These are phyloP conservation scores for Thielaviopsis populi DNA, from an alignment of 2,329 filamentous ascomycete species.

Conservation along the genomic window DNA sequence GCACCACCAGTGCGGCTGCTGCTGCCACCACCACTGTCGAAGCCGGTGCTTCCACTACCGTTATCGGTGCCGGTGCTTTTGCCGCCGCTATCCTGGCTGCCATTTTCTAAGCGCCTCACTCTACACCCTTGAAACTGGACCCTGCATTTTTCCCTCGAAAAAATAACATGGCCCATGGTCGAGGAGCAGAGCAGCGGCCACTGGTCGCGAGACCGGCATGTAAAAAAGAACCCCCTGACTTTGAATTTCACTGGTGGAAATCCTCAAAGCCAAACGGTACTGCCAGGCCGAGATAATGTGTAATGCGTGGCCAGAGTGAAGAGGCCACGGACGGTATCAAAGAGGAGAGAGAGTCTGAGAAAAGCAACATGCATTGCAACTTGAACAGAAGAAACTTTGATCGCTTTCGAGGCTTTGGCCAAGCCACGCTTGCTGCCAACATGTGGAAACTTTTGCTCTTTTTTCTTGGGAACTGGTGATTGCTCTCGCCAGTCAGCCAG, in stretches of 20 bases:
- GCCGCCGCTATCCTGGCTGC: constrained; percentile 26
- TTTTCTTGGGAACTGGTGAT: too few species aligned
- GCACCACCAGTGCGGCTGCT: constrained; percentile 11
- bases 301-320: neutral
- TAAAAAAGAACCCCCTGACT: constrained; percentile 1
- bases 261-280: constrained; percentile 8
- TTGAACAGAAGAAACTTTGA: neutral
- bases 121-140: neutral
- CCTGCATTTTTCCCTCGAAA: constrained; percentile 23
- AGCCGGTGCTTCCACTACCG: constrained; percentile 17
- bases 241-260: constrained; percentile 13
- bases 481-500: too few species aligned
- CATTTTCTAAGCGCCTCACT: constrained; percentile 9
- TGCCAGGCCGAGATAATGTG: neutral
- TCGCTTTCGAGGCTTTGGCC: neutral
- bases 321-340: neutral
- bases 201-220: neutral
- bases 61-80: constrained; percentile 24
- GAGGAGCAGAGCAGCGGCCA: neutral
- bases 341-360: neutral
- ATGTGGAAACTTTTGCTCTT: neutral
- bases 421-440: neutral
- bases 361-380: neutral
- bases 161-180: neutral
- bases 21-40: constrained; percentile 18